Evolutionary conservation across 345 rosid genomes (phyloP), one percentile per base, ranked within the genome.

Genomic region (Draba incana): DNA sequence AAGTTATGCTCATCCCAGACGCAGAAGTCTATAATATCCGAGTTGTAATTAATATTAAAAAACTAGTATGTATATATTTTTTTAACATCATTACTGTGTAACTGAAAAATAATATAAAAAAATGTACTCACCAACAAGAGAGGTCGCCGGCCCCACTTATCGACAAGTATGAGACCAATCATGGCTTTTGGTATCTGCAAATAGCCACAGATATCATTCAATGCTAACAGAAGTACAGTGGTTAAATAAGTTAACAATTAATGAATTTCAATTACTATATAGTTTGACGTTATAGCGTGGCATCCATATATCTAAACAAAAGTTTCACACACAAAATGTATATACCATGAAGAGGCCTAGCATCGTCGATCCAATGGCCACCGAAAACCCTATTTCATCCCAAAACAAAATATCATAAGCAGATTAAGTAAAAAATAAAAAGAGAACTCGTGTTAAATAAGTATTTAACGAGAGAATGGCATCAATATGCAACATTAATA

Each of bases 121-220:
- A 46, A 49, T 16, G 33, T 62, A 25, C 71, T 68, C 25, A 82
- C 85, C 81, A 81, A 53, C 24, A 83, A 77, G 37, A 83, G 83
- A 3, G 85, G 80, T 23, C 84, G 75, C 68, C 87, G 81, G 38
- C 88, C 92, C 62, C 57, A 75, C 67, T 51, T 79, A 62, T 82
- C 91, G 5, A 80, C 72, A 6, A 86, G 66, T 25, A 79, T 15
- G 9, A 81, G 15, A 59, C 78, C 67, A 6, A 68, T 10, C 60
- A 74, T 14, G 11, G 62, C 35, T 16, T 51, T 52, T 13, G 82
- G 74, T 46, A 83, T 42, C 85, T 83, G 79, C 12, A 3, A 51
- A 43, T 30, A 49, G 47, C 54, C 56, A 54, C 16, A 0, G 25
- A 61, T 25, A 33, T 5, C n/a, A 20, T 28, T 53, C 23, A 27